A percentile compares a stretch with the other conserved stretches of the same genome.
These are phyloP conservation scores for Daldinia childiae DNA, from an alignment of 495 filamentous ascomycete species.

Conservation along the genomic window DNA sequence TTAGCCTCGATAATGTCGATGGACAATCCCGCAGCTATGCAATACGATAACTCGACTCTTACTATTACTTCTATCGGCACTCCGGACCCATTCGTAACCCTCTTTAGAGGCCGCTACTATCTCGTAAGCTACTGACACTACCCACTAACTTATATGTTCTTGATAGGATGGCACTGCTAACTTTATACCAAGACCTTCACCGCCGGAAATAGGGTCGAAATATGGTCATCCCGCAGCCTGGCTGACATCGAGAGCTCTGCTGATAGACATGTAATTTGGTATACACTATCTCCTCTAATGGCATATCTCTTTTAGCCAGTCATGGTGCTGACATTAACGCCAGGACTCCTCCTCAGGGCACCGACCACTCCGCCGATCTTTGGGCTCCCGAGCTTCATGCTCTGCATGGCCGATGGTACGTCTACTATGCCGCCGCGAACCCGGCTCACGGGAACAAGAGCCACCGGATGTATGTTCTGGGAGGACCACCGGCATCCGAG, in stretches of 20 bases:
- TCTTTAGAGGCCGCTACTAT: conserved; percentile 42
- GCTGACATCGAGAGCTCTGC: conserved; percentile 45
- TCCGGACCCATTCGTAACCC: conserved; percentile 45
- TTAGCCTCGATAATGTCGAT: conserved; percentile 33
- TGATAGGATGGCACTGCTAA: conserved; percentile 5
- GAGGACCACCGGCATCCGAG: conserved; percentile 37
- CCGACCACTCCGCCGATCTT: conserved; percentile 45
- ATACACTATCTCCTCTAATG: neutral
- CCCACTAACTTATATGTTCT: neutral
- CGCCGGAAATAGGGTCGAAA: conserved; percentile 46
- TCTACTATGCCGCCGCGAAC: conserved; percentile 47
- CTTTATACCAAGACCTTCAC: conserved; percentile 43
- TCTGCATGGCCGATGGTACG: conserved; percentile 47
- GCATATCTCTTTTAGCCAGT: neutral
- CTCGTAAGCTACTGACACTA: conserved; percentile 25
- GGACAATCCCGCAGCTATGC: conserved; percentile 35
- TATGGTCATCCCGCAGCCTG: conserved; percentile 45
- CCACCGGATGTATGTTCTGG: conserved; percentile 49
- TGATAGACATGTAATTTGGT: conserved; percentile 46
- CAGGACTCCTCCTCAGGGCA: conserved; percentile 45
- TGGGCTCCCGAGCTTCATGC: conserved; percentile 49
- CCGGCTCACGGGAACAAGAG: conserved; percentile 42
- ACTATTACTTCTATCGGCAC: conserved; percentile 45
- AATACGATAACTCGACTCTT: conserved; percentile 45
- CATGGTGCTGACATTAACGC: conserved; percentile 7